phyloP scores from a whole-genome alignment of 2,329 filamentous ascomycete genomes.

The Ilyonectria sp. region DNA sequence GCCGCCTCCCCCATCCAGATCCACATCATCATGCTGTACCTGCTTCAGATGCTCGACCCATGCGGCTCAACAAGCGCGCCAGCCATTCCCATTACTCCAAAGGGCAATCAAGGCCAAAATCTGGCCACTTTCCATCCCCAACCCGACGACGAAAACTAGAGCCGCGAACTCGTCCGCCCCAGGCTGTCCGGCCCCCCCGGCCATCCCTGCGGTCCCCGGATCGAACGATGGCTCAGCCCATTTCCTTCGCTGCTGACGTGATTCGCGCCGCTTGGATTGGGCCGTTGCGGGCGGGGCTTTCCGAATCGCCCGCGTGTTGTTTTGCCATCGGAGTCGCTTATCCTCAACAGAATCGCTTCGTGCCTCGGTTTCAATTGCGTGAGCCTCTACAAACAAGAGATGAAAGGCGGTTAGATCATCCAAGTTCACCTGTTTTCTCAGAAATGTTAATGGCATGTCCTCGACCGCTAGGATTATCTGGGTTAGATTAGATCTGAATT shows the following conservation, averaged over 20 bases:
- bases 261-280: slow-evolving; percentile 1
- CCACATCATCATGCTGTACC: not conserved
- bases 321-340: not conserved
- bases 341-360: slow-evolving; percentile 8
- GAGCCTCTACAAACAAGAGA: not conserved
- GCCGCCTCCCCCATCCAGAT: not conserved
- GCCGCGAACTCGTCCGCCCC: slow-evolving; percentile 1
- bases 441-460: not conserved
- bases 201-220: not conserved
- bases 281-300: not conserved
- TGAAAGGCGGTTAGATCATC: not conserved
- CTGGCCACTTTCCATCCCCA: slow-evolving; percentile 11
- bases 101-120: not conserved
- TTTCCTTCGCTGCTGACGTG: slow-evolving; percentile 1
- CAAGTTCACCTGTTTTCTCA: not conserved
- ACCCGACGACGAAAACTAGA: slow-evolving; percentile 6
- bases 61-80: not conserved
- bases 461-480: not conserved
- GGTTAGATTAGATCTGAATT: not conserved
- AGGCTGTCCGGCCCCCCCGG: not conserved
- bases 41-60: not conserved
- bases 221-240: slow-evolving; percentile 12
- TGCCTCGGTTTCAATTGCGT: not conserved
- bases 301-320: not conserved
- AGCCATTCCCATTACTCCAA: not conserved